Evolutionary conservation across 129 eudicot genomes (phyloP).

Genomic region (Flaveria ramosissima): DNA sequence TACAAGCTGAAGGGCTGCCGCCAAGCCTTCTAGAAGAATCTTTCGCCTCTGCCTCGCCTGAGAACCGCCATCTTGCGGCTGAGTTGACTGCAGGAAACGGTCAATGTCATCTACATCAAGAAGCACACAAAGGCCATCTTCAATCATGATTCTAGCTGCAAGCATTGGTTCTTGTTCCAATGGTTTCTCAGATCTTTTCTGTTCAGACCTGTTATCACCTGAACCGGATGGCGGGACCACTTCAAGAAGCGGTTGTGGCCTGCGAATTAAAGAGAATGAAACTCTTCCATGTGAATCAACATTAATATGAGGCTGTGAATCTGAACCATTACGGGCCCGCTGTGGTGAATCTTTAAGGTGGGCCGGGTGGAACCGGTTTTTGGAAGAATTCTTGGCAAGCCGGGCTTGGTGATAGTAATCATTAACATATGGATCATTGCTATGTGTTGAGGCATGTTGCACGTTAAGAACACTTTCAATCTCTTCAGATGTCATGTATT

Average conservation of each 20-base stretch:
- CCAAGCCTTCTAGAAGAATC: constrained; percentile 70
- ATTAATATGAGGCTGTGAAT: constrained; percentile 72
- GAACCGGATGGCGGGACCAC: constrained; percentile 63
- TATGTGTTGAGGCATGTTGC: constrained; percentile 90
- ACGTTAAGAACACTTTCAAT: constrained; percentile 79
- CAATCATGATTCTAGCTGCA: constrained; percentile 78
- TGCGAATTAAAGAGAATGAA: constrained; percentile 73
- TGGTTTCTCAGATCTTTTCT: constrained; percentile 56
- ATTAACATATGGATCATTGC: constrained; percentile 81
- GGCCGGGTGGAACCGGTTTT: constrained; percentile 69
- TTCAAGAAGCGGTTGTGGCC: constrained; percentile 81
- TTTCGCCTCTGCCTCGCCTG: constrained; percentile 71
- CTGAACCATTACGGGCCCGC: constrained; percentile 58
- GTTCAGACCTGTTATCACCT: constrained; percentile 62
- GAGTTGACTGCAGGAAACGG: constrained; percentile 61
- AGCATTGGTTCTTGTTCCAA: constrained; percentile 97
- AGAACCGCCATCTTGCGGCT: constrained; percentile 78
- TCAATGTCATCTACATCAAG: constrained; percentile 88
- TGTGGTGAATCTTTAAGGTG: constrained; percentile 62
- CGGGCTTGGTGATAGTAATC: constrained; percentile 94
- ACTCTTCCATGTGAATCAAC: constrained; percentile 82
- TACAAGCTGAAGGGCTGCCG: constrained; percentile 83
- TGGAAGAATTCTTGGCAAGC: constrained; percentile 68
- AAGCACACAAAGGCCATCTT: constrained; percentile 72
- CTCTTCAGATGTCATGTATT: constrained; percentile 89